Percentiles rank a stretch among this genome's conserved stretches.
Conservation (phyloP, 169 alveolate genomes). For the Eimeria maxima region DNA sequence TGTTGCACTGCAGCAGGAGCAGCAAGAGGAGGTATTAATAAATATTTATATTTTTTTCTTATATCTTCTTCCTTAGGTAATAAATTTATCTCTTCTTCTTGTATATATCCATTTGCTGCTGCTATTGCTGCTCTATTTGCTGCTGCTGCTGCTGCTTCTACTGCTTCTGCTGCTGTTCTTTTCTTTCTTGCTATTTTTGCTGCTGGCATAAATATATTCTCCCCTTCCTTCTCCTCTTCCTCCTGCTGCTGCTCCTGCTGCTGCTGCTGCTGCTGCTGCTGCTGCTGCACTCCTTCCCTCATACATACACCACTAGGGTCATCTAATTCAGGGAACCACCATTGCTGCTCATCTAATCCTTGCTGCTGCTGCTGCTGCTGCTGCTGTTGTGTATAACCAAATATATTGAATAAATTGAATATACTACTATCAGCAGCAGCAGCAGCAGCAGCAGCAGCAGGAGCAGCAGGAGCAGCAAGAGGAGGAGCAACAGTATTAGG, state of each 20-base stretch:
- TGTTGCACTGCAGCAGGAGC: conserved; percentile 49
- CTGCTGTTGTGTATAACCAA: conserved; percentile 8
- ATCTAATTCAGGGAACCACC: no score
- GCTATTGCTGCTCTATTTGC: no score
- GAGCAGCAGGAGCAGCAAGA: background rate
- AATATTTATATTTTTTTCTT: background rate
- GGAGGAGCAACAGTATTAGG: no score
- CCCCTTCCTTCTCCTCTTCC: no score
- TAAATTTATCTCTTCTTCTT: no score
- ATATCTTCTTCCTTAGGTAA: background rate
- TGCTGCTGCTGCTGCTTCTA: no score
- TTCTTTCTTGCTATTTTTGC: no score
- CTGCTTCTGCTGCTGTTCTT: no score
- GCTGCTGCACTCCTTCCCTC: no score
- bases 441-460: background rate
- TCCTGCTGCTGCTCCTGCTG: background rate
- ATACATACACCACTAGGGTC: no score
- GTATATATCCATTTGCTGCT: background rate
- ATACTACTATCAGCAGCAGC: background rate
- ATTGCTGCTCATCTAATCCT: no score
- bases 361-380: conserved; percentile 20
- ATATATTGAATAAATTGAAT: background rate
- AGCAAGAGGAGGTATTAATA: background rate
- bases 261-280: conserved; percentile 39
- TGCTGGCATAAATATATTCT: background rate